Evolutionary conservation across 176 grass and related monocot genomes (phyloP).

Genomic region (Secale cereale): DNA sequence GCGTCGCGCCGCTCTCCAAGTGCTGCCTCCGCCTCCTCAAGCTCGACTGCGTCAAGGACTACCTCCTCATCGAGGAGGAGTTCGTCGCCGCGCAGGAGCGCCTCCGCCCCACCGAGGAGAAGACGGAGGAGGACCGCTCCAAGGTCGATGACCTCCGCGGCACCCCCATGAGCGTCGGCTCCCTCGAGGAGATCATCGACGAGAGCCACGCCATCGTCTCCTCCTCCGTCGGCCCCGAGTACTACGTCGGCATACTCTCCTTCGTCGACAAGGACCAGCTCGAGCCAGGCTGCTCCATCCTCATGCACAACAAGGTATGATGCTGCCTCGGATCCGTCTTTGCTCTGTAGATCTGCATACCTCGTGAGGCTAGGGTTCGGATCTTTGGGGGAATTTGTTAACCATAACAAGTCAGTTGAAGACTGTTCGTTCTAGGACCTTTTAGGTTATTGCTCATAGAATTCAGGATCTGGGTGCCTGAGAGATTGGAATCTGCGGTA

Average conservation of each 20-base stretch:
- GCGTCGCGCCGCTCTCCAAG: conserved; percentile 78
- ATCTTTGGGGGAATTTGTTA: no score
- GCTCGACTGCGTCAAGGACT: conserved; percentile 92
- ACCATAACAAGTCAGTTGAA: no score
- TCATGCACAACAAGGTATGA: conserved; percentile 95
- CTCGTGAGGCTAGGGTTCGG: no score
- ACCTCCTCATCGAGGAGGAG: conserved; percentile 89
- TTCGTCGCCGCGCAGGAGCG: conserved; percentile 86
- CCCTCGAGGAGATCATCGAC: conserved; percentile 89
- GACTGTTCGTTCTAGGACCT: no score
- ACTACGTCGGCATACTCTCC: conserved; percentile 80
- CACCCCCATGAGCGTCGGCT: conserved; percentile 85
- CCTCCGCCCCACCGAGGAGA: conserved; percentile 75
- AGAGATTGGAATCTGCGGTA: no score
- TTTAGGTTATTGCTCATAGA: no score
- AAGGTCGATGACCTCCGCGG: conserved; percentile 88
- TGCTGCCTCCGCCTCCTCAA: conserved; percentile 85
- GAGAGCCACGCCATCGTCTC: conserved; percentile 87
- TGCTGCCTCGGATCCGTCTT: no score
- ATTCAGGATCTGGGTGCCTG: no score
- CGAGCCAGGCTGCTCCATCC: conserved; percentile 78
- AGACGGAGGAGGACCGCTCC: conserved; percentile 82
- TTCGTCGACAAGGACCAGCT: conserved; percentile 95
- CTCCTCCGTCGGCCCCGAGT: conserved; percentile 81
- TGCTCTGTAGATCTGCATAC: no score